A percentile compares a stretch with the other conserved stretches of the same genome.
These are phyloP conservation scores for Elsinoe necatrix DNA, from an alignment of 2,329 filamentous ascomycete species.

Conservation along the genomic window DNA sequence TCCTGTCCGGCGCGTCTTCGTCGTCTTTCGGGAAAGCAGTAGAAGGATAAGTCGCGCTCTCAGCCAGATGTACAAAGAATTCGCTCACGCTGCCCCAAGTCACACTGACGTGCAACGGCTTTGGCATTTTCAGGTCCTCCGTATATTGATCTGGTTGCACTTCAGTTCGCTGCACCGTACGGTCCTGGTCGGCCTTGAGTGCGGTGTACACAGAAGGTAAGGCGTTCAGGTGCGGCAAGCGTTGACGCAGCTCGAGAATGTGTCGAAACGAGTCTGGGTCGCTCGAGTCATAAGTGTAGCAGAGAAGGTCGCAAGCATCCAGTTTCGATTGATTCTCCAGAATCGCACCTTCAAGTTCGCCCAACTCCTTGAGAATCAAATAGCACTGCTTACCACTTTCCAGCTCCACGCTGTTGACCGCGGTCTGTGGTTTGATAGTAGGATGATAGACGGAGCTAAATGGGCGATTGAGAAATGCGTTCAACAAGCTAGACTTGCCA, in stretches of 20 bases:
- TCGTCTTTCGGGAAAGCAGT: constrained; percentile 83
- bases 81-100: constrained; percentile 92
- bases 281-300: constrained; percentile 93
- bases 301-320: constrained; percentile 86
- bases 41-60: constrained; percentile 82
- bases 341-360: constrained; percentile 89
- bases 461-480: constrained; percentile 81
- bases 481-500: constrained; percentile 84
- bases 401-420: constrained; percentile 93
- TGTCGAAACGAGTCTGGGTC: constrained; percentile 94
- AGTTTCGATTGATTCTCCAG: constrained; percentile 85
- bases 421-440: constrained; percentile 87
- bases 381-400: constrained; percentile 96
- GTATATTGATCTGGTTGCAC: constrained; percentile 90
- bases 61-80: constrained; percentile 82
- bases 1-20: constrained; percentile 74
- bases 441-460: constrained; percentile 80
- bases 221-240: constrained; percentile 76
- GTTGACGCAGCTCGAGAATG: constrained; percentile 70
- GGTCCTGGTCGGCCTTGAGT: constrained; percentile 89
- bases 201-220: constrained; percentile 87
- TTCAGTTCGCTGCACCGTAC: constrained; percentile 90
- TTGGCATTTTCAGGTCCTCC: constrained; percentile 72
- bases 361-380: constrained; percentile 87
- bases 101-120: constrained; percentile 87